phyloP scores from a whole-genome alignment of 2,329 filamentous ascomycete species.

The Neofusicoccum parvum region DNA sequence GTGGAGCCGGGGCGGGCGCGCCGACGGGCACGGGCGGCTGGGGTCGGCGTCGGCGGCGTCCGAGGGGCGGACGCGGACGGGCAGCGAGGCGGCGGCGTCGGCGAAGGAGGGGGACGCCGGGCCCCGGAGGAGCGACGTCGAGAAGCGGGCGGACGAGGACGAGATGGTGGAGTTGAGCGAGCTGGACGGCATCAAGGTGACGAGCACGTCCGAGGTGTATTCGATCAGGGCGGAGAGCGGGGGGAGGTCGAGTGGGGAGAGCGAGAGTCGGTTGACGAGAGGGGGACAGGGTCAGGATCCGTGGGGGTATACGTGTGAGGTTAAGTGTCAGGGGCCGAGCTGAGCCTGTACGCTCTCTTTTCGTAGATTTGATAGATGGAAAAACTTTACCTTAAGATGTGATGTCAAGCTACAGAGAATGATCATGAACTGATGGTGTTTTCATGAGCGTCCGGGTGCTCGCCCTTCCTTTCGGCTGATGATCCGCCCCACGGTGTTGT shows the following conservation, averaged over 20 bases:
- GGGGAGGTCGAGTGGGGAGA: not conserved
- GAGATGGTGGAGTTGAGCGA: not conserved
- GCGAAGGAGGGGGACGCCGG: not conserved
- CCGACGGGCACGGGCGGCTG: not conserved
- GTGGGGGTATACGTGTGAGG: not conserved
- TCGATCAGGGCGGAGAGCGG: not conserved
- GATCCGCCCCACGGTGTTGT: too few relatives aligned
- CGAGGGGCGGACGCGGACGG: not conserved
- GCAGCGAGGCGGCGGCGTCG: not conserved
- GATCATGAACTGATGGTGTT: too few relatives aligned
- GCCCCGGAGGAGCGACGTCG: too few relatives aligned
- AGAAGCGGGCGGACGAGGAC: too few relatives aligned
- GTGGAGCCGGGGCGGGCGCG: not conserved
- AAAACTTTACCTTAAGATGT: too few relatives aligned
- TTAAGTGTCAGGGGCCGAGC: not conserved
- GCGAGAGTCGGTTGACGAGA: not conserved
- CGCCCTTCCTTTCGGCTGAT: too few relatives aligned
- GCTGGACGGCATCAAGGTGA: not conserved
- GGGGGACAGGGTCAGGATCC: not conserved
- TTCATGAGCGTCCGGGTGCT: too few relatives aligned
- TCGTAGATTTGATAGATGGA: too few relatives aligned
- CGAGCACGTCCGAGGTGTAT: not conserved
- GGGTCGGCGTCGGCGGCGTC: not conserved
- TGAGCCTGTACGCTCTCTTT: not conserved
- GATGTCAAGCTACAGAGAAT: too few relatives aligned